These are phyloP conservation scores for Ogataea wickerhamii DNA, from an alignment of 805 yeast species.

Conservation along the genomic window DNA sequence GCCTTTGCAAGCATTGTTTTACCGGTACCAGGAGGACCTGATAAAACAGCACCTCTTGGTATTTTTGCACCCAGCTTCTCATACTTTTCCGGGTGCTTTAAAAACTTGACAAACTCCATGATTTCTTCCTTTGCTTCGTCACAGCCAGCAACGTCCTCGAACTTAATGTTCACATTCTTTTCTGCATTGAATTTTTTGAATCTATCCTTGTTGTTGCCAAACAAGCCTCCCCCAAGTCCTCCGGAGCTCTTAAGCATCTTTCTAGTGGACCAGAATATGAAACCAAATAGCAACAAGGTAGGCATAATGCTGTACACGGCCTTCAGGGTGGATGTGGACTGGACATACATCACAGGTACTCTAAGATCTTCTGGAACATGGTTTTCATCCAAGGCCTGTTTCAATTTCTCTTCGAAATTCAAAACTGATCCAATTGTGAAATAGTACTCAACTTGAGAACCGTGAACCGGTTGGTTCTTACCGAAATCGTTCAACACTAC, in stretches of 20 bases:
- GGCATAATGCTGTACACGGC: constrained; percentile 73
- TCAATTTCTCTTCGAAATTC: constrained; percentile 79
- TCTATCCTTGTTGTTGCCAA: constrained; percentile 73
- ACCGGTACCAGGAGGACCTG: constrained; percentile 98
- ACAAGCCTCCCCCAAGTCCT: constrained; percentile 54
- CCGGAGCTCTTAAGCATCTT: constrained; percentile 53
- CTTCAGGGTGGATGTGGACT: constrained; percentile 61
- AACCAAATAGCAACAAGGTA: constrained; percentile 76
- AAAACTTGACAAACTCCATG: constrained; percentile 89
- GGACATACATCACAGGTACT: constrained; percentile 73
- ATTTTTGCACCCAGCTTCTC: constrained; percentile 89
- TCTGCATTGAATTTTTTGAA: constrained; percentile 82
- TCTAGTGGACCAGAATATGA: constrained; percentile 62
- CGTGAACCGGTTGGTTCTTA: constrained; percentile 28
- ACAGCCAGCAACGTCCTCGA: constrained; percentile 92
- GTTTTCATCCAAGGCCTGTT: constrained; percentile 63
- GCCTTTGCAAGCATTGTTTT: constrained; percentile 90
- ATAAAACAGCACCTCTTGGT: constrained; percentile 90
- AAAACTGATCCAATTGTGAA: constrained; percentile 90
- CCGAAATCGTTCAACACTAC: constrained; percentile 54
- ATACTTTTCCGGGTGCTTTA: constrained; percentile 80
- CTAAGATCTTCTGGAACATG: constrained; percentile 66
- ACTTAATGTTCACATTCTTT: constrained; percentile 74
- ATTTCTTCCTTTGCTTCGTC: constrained; percentile 93
- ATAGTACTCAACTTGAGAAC: constrained; percentile 31